Evolutionary conservation across 345 rosid species (phyloP).

Genomic region (Capsella bursapastoris): DNA sequence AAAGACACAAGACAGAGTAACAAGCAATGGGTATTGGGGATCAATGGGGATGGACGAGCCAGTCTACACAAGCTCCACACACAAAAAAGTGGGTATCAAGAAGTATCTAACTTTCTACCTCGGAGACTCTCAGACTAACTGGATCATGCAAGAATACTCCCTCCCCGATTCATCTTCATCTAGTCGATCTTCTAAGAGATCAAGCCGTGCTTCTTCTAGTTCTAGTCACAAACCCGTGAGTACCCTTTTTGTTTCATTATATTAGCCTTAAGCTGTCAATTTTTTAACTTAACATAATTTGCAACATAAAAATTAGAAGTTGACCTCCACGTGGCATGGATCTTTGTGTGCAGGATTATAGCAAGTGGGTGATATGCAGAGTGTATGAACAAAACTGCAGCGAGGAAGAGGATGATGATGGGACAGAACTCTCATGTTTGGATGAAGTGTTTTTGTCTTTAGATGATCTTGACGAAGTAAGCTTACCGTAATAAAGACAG

Average conservation of each 20-base stretch:
- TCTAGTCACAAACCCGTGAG: conserved; percentile 50
- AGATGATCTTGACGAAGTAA: conserved; percentile 94
- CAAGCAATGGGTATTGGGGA: conserved; percentile 80
- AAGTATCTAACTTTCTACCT: conserved; percentile 58
- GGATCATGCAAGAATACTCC: conserved; percentile 88
- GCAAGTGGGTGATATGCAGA: conserved; percentile 89
- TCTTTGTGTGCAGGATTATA: conserved; percentile 63
- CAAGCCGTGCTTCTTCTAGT: conserved; percentile 46
- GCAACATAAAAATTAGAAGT: conserved; percentile 21
- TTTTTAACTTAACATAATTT: background rate
- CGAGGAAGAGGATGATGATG: conserved; percentile 55
- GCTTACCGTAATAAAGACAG: conserved; percentile 59
- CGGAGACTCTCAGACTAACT: conserved; percentile 73
- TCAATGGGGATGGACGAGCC: conserved; percentile 74
- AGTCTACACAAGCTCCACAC: conserved; percentile 49
- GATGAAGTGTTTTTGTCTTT: conserved; percentile 93
- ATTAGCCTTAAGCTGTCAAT: background rate
- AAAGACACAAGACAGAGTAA: conserved; percentile 61
- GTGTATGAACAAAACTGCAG: conserved; percentile 63
- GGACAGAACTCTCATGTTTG: conserved; percentile 82
- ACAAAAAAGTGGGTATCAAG: conserved; percentile 68
- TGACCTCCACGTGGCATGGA: conserved; percentile 35
- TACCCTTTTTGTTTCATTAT: conserved; percentile 13
- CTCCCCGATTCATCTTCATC: conserved; percentile 52
- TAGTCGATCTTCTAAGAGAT: conserved; percentile 61